Evolutionary conservation across 2,329 filamentous ascomycete genomes (phyloP).

Genomic region (Cladorrhinum sp.): DNA sequence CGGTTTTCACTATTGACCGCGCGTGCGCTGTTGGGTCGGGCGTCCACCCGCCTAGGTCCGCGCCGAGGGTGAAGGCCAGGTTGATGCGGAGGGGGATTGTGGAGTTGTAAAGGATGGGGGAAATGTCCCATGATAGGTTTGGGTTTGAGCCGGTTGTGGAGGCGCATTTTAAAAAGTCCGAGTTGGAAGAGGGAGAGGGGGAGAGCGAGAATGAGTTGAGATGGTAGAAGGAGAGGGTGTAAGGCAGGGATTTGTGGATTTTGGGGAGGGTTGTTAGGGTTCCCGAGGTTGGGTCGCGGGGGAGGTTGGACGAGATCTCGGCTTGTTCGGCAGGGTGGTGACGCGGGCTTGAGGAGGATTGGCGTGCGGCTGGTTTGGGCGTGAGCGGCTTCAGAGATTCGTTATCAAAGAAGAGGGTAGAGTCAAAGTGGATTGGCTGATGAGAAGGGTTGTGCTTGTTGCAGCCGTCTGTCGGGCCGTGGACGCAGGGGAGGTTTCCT

Average conservation of each 20-base stretch:
- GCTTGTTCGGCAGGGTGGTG: neutral
- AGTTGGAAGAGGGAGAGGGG: neutral
- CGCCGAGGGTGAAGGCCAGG: neutral
- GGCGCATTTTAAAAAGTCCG: neutral
- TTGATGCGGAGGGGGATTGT: neutral
- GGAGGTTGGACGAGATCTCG: constrained; percentile 2
- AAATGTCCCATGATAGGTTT: no score
- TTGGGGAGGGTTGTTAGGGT: constrained; percentile 2
- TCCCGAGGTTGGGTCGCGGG: neutral
- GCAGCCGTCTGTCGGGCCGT: constrained; percentile 16
- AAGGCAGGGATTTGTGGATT: constrained; percentile 11
- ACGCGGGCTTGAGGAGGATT: neutral
- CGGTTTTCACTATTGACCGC: constrained; percentile 1
- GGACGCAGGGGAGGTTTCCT: constrained; percentile 18
- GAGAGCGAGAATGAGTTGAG: neutral
- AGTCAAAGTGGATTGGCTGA: constrained; percentile 4
- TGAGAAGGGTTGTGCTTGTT: constrained; percentile 11
- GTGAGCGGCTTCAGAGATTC: neutral
- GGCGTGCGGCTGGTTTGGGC: neutral
- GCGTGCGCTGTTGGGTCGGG: neutral
- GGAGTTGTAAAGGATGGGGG: no score
- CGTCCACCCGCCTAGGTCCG: no score
- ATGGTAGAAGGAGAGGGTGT: constrained; percentile 12
- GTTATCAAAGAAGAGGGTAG: neutral
- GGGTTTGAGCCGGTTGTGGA: no score